Conservation (phyloP, 2,329 filamentous ascomycete species). For the Aspergillus aculeatus region DNA sequence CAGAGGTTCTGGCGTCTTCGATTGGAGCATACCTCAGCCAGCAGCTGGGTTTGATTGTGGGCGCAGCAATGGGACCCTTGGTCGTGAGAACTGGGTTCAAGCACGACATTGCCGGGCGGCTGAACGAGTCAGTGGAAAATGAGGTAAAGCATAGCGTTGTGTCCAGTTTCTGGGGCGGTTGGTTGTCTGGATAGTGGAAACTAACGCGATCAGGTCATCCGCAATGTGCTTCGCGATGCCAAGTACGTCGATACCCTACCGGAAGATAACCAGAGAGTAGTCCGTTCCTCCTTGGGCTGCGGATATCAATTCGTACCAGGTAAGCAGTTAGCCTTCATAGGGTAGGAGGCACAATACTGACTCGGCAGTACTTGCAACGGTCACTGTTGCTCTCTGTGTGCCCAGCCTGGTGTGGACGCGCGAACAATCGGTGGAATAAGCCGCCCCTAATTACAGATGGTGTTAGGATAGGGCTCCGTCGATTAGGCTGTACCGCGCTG, state of each 20-base stretch:
- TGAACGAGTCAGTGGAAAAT: not conserved
- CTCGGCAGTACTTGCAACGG: not conserved
- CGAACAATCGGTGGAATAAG: not conserved
- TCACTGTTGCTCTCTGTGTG: not conserved
- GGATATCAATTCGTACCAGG: slow-evolving; percentile 1
- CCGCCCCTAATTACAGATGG: not conserved
- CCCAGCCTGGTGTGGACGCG: not conserved
- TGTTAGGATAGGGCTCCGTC: not conserved
- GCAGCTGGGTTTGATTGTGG: slow-evolving; percentile 2
- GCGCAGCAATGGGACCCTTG: not conserved
- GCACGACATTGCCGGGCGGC: not conserved
- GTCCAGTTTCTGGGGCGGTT: too few relatives aligned
- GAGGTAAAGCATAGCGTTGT: too few relatives aligned
- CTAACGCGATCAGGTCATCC: not conserved
- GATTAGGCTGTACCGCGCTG: too few relatives aligned
- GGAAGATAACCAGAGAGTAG: not conserved
- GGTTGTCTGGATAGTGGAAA: not conserved
- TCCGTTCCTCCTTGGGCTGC: not conserved
- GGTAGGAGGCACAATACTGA: not conserved
- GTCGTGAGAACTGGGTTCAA: slow-evolving; percentile 1
- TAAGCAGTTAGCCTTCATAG: not conserved
- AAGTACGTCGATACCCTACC: not conserved
- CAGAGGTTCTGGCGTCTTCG: not conserved
- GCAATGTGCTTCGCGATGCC: not conserved
- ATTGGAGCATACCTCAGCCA: slow-evolving; percentile 9